These are phyloP conservation scores for Dactylellina drechsleri DNA, from an alignment of 2,329 filamentous ascomycete genomes.

Conservation along the genomic window DNA sequence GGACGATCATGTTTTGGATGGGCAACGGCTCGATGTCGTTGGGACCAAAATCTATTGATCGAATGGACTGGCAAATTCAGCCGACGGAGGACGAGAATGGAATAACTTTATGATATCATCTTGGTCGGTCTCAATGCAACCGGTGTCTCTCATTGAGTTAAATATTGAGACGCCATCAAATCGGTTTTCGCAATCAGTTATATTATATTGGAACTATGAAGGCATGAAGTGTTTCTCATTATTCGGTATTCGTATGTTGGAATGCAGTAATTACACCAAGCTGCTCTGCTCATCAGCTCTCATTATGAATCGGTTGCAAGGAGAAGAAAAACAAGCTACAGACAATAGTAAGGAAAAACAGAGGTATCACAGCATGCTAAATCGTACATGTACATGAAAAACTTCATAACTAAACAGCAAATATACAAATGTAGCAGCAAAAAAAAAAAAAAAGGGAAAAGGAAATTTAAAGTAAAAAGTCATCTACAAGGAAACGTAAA, in stretches of 20 bases:
- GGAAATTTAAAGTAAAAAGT: too few relatives aligned
- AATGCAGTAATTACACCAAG: conserved; percentile 18
- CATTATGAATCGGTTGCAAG: conserved; percentile 19
- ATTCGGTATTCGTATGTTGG: not conserved
- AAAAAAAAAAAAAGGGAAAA: not conserved
- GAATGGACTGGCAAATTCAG: conserved; percentile 15
- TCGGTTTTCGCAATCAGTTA: too few relatives aligned
- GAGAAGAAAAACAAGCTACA: conserved; percentile 1
- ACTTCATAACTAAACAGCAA: not conserved
- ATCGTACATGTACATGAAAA: conserved; percentile 16
- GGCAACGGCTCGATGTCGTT: conserved; percentile 26
- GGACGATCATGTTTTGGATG: conserved; percentile 44
- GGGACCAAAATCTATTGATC: conserved; percentile 8
- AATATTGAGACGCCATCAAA: too few relatives aligned
- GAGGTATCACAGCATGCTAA: conserved; percentile 44
- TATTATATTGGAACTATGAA: too few relatives aligned
- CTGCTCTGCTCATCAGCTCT: conserved; percentile 8
- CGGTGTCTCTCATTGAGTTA: not conserved
- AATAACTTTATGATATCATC: not conserved
- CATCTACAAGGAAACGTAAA: conserved; percentile 4
- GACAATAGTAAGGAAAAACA: conserved; percentile 4
- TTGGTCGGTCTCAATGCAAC: not conserved
- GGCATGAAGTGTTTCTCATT: not conserved
- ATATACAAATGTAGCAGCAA: conserved; percentile 14
- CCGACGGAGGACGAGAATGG: conserved; percentile 15